Evolutionary conservation across 1,284 basidiomycete genomes (phyloP), one percentile per base, ranked within the genome.

Genomic region (Moniliella sp.): DNA sequence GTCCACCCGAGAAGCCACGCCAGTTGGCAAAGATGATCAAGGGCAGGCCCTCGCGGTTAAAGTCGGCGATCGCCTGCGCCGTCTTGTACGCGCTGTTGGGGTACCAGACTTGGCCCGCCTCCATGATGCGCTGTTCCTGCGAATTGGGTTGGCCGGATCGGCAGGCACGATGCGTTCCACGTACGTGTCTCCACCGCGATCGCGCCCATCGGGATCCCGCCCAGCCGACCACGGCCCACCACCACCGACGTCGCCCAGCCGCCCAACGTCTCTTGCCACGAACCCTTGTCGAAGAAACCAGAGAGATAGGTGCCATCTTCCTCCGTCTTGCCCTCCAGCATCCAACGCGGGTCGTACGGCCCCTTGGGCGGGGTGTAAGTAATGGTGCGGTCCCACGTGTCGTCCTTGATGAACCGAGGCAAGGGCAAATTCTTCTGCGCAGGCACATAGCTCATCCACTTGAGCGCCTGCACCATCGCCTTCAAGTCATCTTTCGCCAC

Each of bases 11-110:
- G 75, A 99, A 99, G 23, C 91, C 91, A 69, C 91, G 82, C 86
- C 91, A 97, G 69, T 99, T 99, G 42, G 91, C 91, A 53, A 99
- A 93, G 63, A 99, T 88, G 63, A 97, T 82, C 41, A 99, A 70
- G 3, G 91, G 91, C 14, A 99, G 69, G 25, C 81, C 83, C 64
- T 99, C 91, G 31, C 84, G 76, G 66, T 88, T 79, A 67, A 97
- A 83, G 67, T 99, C 91, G 63, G 86, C 82, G 66, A 97, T 97
- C 11, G 91, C 86, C 57, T 94, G 91, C 5, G 88, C 91, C 15
- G 91, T 99, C 72, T 99, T 99, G 69, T 93, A 88, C n/a, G 91
- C 86, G 17, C 81, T 88, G 65, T 99, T 97, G 31, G 91, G 91
- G 65, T 94, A 97, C 91, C 91, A 99, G 33, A 73, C 91, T 62